These are phyloP conservation scores for Boehmeria nivea DNA, from an alignment of 306 rosid species.

Conservation along the genomic window DNA sequence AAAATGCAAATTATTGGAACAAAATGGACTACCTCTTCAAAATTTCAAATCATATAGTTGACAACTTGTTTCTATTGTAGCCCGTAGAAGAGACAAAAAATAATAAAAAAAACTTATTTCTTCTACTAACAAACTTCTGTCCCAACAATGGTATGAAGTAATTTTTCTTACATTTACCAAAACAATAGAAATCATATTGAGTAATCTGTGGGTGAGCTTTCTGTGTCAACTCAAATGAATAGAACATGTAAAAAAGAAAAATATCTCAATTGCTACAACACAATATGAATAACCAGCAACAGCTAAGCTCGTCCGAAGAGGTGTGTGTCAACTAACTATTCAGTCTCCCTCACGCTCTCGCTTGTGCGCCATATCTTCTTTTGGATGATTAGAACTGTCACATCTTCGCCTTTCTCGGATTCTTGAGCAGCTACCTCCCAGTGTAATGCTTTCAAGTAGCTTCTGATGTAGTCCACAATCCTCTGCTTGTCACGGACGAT, in stretches of 20 bases:
- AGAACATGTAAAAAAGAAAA: background rate
- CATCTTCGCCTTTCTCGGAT: slow-evolving; percentile 49
- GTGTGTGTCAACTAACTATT: slow-evolving; percentile 31
- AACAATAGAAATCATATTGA: background rate
- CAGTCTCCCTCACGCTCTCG: slow-evolving; percentile 64
- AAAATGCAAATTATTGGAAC: too few species aligned
- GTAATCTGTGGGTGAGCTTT: too few species aligned
- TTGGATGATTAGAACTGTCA: slow-evolving; percentile 59
- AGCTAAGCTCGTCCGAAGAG: slow-evolving; percentile 4
- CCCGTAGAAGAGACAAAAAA: too few species aligned
- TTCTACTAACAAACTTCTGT: background rate
- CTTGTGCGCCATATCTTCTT: slow-evolving; percentile 92
- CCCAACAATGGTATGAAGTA: slow-evolving; percentile 1
- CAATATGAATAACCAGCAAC: slow-evolving; percentile 19
- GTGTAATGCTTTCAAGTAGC: slow-evolving; percentile 68
- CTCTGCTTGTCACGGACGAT: slow-evolving; percentile 69
- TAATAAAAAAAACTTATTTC: slow-evolving; percentile 4
- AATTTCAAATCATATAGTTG: background rate
- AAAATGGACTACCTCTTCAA: background rate
- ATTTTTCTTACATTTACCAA: slow-evolving; percentile 24
- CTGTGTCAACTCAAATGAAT: slow-evolving; percentile 9
- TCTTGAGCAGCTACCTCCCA: slow-evolving; percentile 84
- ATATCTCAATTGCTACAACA: slow-evolving; percentile 22
- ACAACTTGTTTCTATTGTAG: background rate
- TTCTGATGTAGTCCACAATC: slow-evolving; percentile 65